Conservation (phyloP, 2,329 filamentous ascomycete species). For the Cordyceps fumosorosea region DNA sequence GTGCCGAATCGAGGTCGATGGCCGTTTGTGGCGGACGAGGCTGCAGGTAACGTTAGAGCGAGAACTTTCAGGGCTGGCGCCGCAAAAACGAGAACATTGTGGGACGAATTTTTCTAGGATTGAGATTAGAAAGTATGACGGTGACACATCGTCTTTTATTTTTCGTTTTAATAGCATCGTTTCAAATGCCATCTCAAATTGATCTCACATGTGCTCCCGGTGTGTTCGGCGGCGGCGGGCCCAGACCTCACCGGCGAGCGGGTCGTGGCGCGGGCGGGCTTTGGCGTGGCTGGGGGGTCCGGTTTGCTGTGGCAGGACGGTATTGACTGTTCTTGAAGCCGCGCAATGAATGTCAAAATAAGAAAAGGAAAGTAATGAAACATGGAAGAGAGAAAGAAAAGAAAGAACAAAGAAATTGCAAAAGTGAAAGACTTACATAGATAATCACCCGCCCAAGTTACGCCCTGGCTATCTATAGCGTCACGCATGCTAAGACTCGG, state of each 20-base stretch:
- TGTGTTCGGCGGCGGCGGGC: background rate
- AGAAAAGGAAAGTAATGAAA: background rate
- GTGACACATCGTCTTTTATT: background rate
- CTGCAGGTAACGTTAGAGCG: background rate
- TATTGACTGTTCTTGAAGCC: no score
- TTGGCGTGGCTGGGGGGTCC: background rate
- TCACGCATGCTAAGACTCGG: background rate
- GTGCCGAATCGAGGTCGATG: background rate
- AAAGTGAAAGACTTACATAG: background rate
- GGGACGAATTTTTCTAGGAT: background rate
- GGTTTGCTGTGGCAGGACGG: background rate
- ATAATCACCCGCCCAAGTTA: no score
- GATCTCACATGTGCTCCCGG: background rate
- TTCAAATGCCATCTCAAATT: background rate
- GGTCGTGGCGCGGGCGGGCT: background rate
- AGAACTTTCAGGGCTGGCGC: background rate
- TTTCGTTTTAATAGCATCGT: background rate
- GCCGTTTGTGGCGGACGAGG: background rate
- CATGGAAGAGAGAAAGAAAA: background rate
- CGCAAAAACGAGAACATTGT: background rate
- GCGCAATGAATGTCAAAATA: no score
- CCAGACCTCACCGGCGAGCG: background rate
- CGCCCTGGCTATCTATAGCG: background rate
- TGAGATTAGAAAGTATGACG: background rate
- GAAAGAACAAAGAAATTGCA: background rate